These are phyloP conservation scores for Ananas comosus DNA, from an alignment of 176 grass and related monocot genomes.

Conservation along the genomic window DNA sequence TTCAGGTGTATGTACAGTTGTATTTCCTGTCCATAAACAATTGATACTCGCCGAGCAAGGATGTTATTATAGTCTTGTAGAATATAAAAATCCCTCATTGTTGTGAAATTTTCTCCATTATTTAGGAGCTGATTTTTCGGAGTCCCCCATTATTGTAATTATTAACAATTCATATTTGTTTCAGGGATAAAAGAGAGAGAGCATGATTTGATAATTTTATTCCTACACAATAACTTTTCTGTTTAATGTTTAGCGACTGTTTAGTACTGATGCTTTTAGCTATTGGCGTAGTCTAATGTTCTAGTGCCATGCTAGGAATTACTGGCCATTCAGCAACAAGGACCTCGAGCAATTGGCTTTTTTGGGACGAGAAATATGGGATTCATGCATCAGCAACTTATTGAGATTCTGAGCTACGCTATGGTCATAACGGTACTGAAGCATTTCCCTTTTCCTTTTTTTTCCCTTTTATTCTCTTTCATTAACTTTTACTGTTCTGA, in stretches of 20 bases:
- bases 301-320: constrained; percentile 48
- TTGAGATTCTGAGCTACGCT: constrained; percentile 98
- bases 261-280: not conserved
- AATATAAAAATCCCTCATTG: not conserved
- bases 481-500: not conserved
- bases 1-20: no score
- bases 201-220: not conserved
- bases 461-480: not conserved
- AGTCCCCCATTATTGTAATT: not conserved
- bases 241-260: not conserved
- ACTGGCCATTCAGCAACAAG: constrained; percentile 97
- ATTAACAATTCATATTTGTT: not conserved
- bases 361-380: constrained; percentile 99
- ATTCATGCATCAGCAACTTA: constrained; percentile 98
- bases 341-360: constrained; percentile 85
- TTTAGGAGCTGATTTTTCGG: not conserved
- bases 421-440: constrained; percentile 89
- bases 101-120: not conserved
- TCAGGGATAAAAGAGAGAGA: not conserved
- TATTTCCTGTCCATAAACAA: not conserved
- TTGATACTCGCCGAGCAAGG: not conserved
- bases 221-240: not conserved
- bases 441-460: constrained; percentile 1
- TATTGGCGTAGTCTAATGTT: not conserved
- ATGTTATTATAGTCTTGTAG: no score